phyloP scores from a whole-genome alignment of 371 early-diverging fungal species.

The Nematocida homosporus region DNA sequence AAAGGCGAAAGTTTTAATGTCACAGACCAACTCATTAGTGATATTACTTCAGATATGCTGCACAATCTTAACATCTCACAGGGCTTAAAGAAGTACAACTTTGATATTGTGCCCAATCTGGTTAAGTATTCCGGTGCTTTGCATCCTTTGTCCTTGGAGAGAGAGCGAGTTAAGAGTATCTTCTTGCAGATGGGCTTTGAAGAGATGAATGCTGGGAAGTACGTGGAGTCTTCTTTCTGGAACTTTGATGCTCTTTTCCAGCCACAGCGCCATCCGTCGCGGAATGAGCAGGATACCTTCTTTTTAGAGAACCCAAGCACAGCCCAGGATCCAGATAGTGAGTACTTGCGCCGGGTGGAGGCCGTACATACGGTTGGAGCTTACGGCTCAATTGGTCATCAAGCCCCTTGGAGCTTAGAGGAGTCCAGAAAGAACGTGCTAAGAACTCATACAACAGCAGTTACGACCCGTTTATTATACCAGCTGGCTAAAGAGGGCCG shows the following conservation, averaged over 20 bases:
- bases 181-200: constrained; percentile 96
- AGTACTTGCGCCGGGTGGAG: constrained; percentile 82
- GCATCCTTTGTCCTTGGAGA: constrained; percentile 96
- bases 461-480: constrained; percentile 84
- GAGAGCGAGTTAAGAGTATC: constrained; percentile 93
- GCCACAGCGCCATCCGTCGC: constrained; percentile 97
- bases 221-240: constrained; percentile 98
- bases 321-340: constrained; percentile 73
- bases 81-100: constrained; percentile 95
- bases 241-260: constrained; percentile 99
- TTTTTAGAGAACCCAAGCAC: constrained; percentile 74
- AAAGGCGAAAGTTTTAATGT: constrained; percentile 83
- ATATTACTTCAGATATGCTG: constrained; percentile 87
- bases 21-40: constrained; percentile 76
- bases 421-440: constrained; percentile 90
- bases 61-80: constrained; percentile 76
- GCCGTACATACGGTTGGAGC: constrained; percentile 86
- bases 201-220: constrained; percentile 96
- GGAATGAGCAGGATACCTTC: constrained; percentile 98
- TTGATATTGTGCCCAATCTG: constrained; percentile 78
- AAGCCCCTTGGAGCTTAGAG: constrained; percentile 81
- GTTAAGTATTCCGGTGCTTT: constrained; percentile 79
- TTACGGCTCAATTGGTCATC: constrained; percentile 89
- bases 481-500: constrained; percentile 76
- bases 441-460: constrained; percentile 97